Conservation (phyloP, 169 alveolate genomes). For the Cryptosporidium canis region DNA sequence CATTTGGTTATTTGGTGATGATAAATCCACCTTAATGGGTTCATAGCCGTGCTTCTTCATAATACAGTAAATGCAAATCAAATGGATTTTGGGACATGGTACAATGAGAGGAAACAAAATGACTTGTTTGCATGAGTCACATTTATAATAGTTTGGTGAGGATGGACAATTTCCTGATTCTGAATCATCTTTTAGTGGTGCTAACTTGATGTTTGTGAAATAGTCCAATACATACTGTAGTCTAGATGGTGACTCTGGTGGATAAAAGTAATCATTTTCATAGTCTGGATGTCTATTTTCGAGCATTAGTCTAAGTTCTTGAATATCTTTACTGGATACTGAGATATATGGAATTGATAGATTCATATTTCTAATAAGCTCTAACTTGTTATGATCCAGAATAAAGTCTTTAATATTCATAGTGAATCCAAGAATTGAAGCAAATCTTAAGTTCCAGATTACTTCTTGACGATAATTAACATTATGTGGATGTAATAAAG, state of each 20-base stretch:
- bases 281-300: slow-evolving; percentile 21
- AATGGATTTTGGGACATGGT: slow-evolving; percentile 53
- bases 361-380: slow-evolving; percentile 7
- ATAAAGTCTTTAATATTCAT: slow-evolving; percentile 36
- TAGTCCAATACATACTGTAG: slow-evolving; percentile 23
- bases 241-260: background rate
- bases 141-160: background rate
- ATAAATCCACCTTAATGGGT: slow-evolving; percentile 25
- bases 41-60: slow-evolving; percentile 21
- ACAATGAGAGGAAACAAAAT: slow-evolving; percentile 46
- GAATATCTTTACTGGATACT: background rate
- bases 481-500: slow-evolving; percentile 60
- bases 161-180: background rate
- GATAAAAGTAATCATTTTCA: slow-evolving; percentile 39
- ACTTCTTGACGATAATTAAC: slow-evolving; percentile 46
- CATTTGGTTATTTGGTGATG: background rate
- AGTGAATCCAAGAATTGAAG: slow-evolving; percentile 63
- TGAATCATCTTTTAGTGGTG: background rate
- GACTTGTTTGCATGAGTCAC: slow-evolving; percentile 11
- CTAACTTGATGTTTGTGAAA: background rate
- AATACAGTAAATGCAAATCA: slow-evolving; percentile 38
- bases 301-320: slow-evolving; percentile 24
- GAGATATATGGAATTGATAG: slow-evolving; percentile 21
- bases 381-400: slow-evolving; percentile 34
- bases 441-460: slow-evolving; percentile 61